phyloP scores from a whole-genome alignment of 23 red algal species.

The Cyanidium caldarium region DNA sequence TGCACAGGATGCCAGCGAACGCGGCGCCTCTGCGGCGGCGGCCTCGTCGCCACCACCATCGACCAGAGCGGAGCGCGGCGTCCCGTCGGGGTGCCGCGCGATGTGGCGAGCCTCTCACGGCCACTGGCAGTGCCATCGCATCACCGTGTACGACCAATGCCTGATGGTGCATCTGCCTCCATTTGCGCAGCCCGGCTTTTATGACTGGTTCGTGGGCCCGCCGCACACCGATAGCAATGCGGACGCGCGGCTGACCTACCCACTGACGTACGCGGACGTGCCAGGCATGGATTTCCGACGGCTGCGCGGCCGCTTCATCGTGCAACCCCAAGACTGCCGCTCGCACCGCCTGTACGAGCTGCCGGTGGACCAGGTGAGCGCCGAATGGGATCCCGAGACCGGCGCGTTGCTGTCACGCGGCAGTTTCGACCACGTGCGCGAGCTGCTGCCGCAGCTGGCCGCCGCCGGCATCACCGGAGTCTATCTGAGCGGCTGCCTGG shows the following conservation, averaged over 20 bases:
- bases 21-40: not conserved
- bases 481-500: slow-evolving; percentile 83
- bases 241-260: not conserved
- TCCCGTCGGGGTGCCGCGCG: not conserved
- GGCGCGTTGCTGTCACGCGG: slow-evolving; percentile 47
- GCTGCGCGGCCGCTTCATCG: slow-evolving; percentile 68
- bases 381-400: slow-evolving; percentile 60
- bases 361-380: slow-evolving; percentile 87
- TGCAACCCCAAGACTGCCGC: slow-evolving; percentile 57
- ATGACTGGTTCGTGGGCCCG: slow-evolving; percentile 78
- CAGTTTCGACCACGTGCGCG: slow-evolving; percentile 56
- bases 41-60: too few relatives aligned
- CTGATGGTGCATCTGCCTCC: slow-evolving; percentile 13
- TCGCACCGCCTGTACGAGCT: slow-evolving; percentile 46
- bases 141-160: not conserved
- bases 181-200: slow-evolving; percentile 67
- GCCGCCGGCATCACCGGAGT: slow-evolving; percentile 35
- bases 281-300: slow-evolving; percentile 21
- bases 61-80: not conserved
- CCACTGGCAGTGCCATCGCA: not conserved
- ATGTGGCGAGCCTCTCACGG: slow-evolving; percentile 3
- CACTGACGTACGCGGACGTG: slow-evolving; percentile 27
- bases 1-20: not conserved
- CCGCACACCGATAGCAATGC: not conserved
- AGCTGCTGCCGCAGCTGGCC: slow-evolving; percentile 53